Evolutionary conservation across 768 basidiomycete genomes (phyloP), one percentile per base, ranked within the genome.

Genomic region (Tubosaeta sp.): DNA sequence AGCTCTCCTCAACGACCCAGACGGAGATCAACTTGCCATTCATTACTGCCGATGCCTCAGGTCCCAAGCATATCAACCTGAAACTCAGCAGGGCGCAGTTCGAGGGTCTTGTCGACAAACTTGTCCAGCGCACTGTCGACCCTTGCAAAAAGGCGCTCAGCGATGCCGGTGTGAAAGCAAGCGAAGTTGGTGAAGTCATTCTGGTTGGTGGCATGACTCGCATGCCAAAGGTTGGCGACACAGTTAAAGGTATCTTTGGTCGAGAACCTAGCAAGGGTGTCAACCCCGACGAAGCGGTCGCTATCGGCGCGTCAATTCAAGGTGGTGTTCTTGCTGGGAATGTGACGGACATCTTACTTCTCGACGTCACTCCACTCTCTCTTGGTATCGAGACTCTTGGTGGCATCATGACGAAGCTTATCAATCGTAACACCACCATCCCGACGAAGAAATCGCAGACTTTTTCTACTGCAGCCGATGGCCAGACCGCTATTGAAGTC

Each of bases 381-480:
- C 89, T 99, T 59, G 84, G 84, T 76, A 93, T 93, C 50, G 94
- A 97, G 75, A 98, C 95, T 11, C 91, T 97, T 57, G 95, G 97
- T 60, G 97, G 97, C 66, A 97, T 99, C 74, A 98, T 99, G 92
- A 98, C 95, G 59, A 95, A 97, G 74, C 83, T 99, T 41, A 99
- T 99, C 74, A 87, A 80, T 66, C 88, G 97, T 54, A 99, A 99
- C 78, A 99, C 97, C 11, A 98, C 97, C 52, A 98, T 98, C 73
- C 97, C 97, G 5, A 97, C 95, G 61, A 99, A 99, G 82, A 99
- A 99, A 82, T 94, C 92, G 0, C 95, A 98, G 71, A 89, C 88
- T 41, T 98, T 99, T 82, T 98, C 95, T 5, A 99, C 97, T 14
- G 95, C 97, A 37, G 95, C 95, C 35, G 97, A 99, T 56, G 95